Base-by-base conservation (phyloP, 2,329 filamentous ascomycete species). In the Neopestalotiopsis sp. region DNA sequence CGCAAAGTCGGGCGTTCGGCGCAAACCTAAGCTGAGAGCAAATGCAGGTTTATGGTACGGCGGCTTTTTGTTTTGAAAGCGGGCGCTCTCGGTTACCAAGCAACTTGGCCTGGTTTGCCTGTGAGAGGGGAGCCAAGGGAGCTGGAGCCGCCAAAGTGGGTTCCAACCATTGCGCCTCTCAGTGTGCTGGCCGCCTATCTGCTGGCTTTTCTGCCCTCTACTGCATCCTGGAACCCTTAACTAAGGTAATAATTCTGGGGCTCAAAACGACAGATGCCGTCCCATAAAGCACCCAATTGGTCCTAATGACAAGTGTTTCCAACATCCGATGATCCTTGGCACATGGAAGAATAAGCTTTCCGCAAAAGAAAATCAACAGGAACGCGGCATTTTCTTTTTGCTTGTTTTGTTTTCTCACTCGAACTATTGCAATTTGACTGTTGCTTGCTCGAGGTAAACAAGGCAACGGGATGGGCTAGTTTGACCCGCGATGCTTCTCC, bases 41-140 rank as follows among this genome's bases (percentile, higher is more conserved):
- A 38, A 38, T 62, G 59, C 59, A 5, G 24, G 59, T 20, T n/a
- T 30, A 32, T 20, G 45, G 10, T 5, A 20, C n/a, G 12, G 9
- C 14, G 38, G 58, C 38, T 65, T 53, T 53, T 56, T 67, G 53
- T 59, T 67, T 67, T 67, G 53, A 30, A 34, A 30, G 65, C 58
- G 65, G 53, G 34, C 45, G 45, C 40, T 67, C 13, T 67, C 13
- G 24, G 30, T 65, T 49, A 34, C n/a, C 62, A 40, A 59, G 57
- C 57, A 53, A 53, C 45, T 53, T 53, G 45, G 45, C 17, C 14
- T n/a, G 17, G 14, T 20, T 53, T 53, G 45, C 14, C 9, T 17
- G n/a, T 2, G 45, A 53, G 45, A 53, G 45, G 45, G 45, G 45
- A 53, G 45, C 10, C 3, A 53, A 17, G 45, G 45, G 45, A 53